Percentiles rank a stretch among this genome's conserved stretches.
Conservation (phyloP, 139 green algal species). For the Tetraselmis striata region DNA sequence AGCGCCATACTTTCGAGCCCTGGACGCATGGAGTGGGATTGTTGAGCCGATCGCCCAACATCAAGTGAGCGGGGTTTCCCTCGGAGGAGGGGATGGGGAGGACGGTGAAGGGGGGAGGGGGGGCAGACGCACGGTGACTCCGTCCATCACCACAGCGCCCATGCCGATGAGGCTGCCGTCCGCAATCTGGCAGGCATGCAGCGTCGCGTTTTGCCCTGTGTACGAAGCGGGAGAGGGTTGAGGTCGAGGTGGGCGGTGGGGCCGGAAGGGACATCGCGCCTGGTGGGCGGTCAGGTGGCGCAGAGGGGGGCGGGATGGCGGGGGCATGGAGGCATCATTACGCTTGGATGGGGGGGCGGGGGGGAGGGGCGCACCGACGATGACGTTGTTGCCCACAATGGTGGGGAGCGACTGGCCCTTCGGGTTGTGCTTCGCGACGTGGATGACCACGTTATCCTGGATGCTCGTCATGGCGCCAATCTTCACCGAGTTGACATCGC, state of each 20-base stretch:
- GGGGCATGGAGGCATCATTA: no score
- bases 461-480: slow-evolving; percentile 83
- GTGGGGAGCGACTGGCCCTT: slow-evolving; percentile 42
- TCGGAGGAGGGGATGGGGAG: background rate
- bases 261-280: no score
- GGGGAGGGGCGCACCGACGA: no score
- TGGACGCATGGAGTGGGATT: no score
- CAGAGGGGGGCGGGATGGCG: no score
- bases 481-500: slow-evolving; percentile 84
- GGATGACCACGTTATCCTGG: slow-evolving; percentile 81
- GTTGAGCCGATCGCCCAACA: background rate
- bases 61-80: background rate
- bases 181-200: slow-evolving; percentile 80
- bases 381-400: slow-evolving; percentile 65
- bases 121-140: slow-evolving; percentile 51
- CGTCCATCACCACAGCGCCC: slow-evolving; percentile 84
- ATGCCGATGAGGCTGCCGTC: slow-evolving; percentile 88
- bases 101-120: no score
- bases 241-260: no score
- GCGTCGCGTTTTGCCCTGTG: slow-evolving; percentile 61
- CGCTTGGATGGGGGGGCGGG: no score
- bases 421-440: slow-evolving; percentile 76
- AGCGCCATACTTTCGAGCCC: no score
- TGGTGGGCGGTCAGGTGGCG: no score
- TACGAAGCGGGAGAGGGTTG: no score